phyloP scores from a whole-genome alignment of 306 rosid species.

The Ziziphus jujuba region DNA sequence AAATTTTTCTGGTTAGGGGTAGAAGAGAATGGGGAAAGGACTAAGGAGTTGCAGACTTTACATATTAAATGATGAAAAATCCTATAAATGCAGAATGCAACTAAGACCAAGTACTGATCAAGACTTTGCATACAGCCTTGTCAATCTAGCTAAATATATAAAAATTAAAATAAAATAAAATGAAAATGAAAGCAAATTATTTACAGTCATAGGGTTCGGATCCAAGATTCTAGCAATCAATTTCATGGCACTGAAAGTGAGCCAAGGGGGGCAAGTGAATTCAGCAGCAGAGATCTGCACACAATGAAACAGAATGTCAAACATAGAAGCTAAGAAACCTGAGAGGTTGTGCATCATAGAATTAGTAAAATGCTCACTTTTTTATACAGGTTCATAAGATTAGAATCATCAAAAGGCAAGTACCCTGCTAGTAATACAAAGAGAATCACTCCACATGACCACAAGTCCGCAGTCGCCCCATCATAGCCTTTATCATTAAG shows the following conservation, averaged over 20 bases:
- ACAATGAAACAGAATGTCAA: slow-evolving; percentile 35
- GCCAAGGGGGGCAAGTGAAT: slow-evolving; percentile 94
- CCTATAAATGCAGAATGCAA: too few relatives aligned
- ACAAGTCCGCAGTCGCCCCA: slow-evolving; percentile 93
- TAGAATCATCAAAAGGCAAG: slow-evolving; percentile 95
- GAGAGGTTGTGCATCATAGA: slow-evolving; percentile 12
- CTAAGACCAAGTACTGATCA: too few relatives aligned
- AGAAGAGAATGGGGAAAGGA: background rate
- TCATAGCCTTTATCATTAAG: slow-evolving; percentile 94
- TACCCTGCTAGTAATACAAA: slow-evolving; percentile 98
- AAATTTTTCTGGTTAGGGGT: background rate
- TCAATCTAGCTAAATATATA: too few relatives aligned
- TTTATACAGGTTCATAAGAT: slow-evolving; percentile 82
- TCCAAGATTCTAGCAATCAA: slow-evolving; percentile 85
- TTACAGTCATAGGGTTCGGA: slow-evolving; percentile 90
- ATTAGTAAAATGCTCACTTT: slow-evolving; percentile 55
- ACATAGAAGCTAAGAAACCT: slow-evolving; percentile 17
- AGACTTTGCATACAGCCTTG: too few relatives aligned
- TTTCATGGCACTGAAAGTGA: slow-evolving; percentile 87
- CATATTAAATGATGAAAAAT: too few relatives aligned
- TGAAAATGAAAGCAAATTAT: slow-evolving; percentile 22
- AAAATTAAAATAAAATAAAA: slow-evolving; percentile 3
- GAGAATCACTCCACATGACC: slow-evolving; percentile 99
- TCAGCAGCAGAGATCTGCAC: slow-evolving; percentile 90
- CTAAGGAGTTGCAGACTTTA: too few relatives aligned